Percentiles rank a stretch among this genome's conserved stretches.
Conservation (phyloP, 441 rosid species). For the Caryocar brasiliense region DNA sequence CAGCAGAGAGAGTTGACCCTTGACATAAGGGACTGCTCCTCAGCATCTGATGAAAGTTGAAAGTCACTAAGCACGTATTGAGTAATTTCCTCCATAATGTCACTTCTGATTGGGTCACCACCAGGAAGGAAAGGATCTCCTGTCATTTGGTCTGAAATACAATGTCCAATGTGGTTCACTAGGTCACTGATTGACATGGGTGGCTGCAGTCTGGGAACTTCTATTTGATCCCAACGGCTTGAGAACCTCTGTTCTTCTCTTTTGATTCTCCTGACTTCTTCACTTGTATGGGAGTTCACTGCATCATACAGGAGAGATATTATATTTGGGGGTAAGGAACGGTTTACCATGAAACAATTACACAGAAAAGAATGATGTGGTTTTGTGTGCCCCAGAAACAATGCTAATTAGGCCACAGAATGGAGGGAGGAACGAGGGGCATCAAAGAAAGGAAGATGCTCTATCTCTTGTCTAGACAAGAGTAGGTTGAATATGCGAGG, state of each 20-base stretch:
- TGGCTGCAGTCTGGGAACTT: slow-evolving; percentile 28
- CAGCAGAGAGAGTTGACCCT: slow-evolving; percentile 44
- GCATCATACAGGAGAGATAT: slow-evolving; percentile 9
- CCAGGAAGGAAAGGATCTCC: slow-evolving; percentile 7
- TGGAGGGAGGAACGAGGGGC: too few relatives aligned
- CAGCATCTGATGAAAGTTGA: slow-evolving; percentile 19
- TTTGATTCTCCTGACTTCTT: slow-evolving; percentile 13
- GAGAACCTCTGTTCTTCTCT: slow-evolving; percentile 7
- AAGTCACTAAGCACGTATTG: slow-evolving; percentile 36
- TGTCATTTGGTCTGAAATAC: slow-evolving; percentile 30
- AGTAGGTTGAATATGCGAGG: too few relatives aligned
- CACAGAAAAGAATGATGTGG: neutral
- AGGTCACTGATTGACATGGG: slow-evolving; percentile 41
- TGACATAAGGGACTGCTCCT: slow-evolving; percentile 30
- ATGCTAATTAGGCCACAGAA: too few relatives aligned
- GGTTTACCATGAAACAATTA: neutral
- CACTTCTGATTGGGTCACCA: slow-evolving; percentile 13
- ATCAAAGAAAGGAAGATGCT: too few relatives aligned
- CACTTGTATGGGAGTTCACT: slow-evolving; percentile 19
- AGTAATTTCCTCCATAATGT: slow-evolving; percentile 30
- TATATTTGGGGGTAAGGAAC: neutral
- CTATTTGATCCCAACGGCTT: slow-evolving; percentile 21
- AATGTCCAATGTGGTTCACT: slow-evolving; percentile 34
- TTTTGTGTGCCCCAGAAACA: too few relatives aligned
- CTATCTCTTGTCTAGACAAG: too few relatives aligned